Conservation (phyloP, 352 stramenopile species). For the Phytophthora europaea region DNA sequence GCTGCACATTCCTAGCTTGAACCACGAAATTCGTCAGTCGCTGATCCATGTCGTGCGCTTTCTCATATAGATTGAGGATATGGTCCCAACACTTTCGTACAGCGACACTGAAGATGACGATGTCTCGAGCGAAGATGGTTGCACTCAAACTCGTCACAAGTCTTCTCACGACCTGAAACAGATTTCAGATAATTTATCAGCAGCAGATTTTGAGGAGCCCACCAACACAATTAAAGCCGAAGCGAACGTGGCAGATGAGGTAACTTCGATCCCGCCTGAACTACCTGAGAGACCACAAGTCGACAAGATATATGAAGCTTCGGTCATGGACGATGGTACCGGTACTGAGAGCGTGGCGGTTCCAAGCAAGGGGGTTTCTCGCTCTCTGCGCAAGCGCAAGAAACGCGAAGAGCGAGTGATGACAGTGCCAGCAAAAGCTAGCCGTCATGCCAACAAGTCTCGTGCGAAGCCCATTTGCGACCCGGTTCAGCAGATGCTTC, state of each 20-base stretch:
- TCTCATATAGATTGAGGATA: conserved; percentile 22
- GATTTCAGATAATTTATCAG: conserved; percentile 11
- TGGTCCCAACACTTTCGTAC: conserved; percentile 46
- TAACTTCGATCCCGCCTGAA: background rate
- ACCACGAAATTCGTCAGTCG: background rate
- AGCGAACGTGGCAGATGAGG: background rate
- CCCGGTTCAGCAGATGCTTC: background rate
- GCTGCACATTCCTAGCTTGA: background rate
- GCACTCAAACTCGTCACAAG: background rate
- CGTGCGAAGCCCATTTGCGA: background rate
- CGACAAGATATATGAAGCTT: conserved; percentile 3
- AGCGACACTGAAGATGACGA: conserved; percentile 77
- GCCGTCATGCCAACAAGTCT: conserved; percentile 10
- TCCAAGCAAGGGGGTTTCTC: conserved; percentile 8
- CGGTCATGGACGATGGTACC: background rate
- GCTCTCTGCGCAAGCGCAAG: conserved; percentile 44
- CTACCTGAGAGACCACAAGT: background rate
- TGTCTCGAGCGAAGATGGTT: conserved; percentile 45
- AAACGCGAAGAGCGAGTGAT: conserved; percentile 49
- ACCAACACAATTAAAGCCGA: background rate
- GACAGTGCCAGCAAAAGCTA: conserved; percentile 14
- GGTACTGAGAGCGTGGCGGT: background rate
- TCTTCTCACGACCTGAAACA: conserved; percentile 11
- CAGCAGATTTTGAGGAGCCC: conserved; percentile 7
- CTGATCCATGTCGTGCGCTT: conserved; percentile 4